Percentiles rank a stretch among this genome's conserved stretches.
Evolutionary conservation across 1,139 yeast species (phyloP).

Genomic region (Saccharomyces hybrid): DNA sequence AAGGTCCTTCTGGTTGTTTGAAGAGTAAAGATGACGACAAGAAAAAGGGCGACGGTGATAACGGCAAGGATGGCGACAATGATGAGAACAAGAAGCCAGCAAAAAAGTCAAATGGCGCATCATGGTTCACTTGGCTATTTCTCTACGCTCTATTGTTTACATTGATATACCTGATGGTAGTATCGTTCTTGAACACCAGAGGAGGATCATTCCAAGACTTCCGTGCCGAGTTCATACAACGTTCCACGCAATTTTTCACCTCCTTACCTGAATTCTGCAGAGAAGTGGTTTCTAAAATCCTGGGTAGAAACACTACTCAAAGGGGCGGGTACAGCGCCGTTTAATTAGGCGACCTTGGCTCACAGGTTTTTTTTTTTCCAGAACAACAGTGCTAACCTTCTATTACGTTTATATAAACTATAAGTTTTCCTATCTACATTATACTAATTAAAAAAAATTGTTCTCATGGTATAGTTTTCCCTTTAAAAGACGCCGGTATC

Average conservation of each 20-base stretch:
- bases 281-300: conserved; percentile 63
- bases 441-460: conserved; percentile 2
- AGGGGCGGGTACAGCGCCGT: conserved; percentile 94
- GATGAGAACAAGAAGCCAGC: conserved; percentile 9
- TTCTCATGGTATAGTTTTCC: not conserved
- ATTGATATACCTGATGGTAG: conserved; percentile 66
- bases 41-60: conserved; percentile 21
- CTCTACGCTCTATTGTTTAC: conserved; percentile 59
- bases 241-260: conserved; percentile 48
- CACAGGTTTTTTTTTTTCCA: not conserved
- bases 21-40: conserved; percentile 12
- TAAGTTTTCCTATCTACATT: not conserved
- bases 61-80: conserved; percentile 28
- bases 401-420: not conserved
- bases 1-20: conserved; percentile 33
- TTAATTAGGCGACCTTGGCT: conserved; percentile 28
- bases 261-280: conserved; percentile 66
- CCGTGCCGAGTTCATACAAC: conserved; percentile 67
- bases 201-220: conserved; percentile 38
- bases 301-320: conserved; percentile 41
- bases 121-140: conserved; percentile 68
- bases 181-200: conserved; percentile 60
- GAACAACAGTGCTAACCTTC: conserved; percentile 1
- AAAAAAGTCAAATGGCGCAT: conserved; percentile 28
- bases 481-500: not conserved